Conservation (phyloP, 148 eudicot genomes). For the Cornus suecica region DNA sequence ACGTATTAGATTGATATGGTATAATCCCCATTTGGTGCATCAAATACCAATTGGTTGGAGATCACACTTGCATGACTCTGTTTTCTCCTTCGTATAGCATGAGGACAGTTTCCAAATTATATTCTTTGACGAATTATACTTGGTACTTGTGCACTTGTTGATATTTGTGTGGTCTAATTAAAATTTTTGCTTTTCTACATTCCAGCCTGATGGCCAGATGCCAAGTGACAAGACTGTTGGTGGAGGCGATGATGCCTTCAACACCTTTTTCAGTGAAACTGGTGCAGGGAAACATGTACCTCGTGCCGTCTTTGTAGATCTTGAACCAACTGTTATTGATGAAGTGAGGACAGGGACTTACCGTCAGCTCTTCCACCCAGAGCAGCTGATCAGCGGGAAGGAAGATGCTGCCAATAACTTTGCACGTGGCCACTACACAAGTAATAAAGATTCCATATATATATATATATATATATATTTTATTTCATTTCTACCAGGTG, state of each 20-base stretch:
- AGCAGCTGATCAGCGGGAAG: constrained; percentile 31
- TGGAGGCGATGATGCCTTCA: constrained; percentile 38
- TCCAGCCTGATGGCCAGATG: constrained; percentile 35
- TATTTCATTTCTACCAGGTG: not conserved
- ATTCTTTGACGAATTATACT: not conserved
- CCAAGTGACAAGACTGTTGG: constrained; percentile 32
- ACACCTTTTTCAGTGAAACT: constrained; percentile 36
- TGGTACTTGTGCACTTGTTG: not conserved
- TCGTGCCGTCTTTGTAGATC: constrained; percentile 31
- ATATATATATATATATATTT: too few species aligned
- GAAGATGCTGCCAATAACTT: constrained; percentile 38
- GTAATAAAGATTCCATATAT: not conserved
- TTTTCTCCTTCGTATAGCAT: not conserved
- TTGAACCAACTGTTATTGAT: constrained; percentile 34
- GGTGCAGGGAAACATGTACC: constrained; percentile 35
- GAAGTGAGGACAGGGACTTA: constrained; percentile 32
- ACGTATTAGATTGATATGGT: not conserved
- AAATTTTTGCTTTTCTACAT: not conserved
- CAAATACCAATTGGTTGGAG: not conserved
- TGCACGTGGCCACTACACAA: constrained; percentile 37
- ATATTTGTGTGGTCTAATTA: not conserved
- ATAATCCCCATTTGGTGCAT: not conserved
- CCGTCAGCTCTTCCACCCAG: constrained; percentile 35
- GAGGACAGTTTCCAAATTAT: not conserved
- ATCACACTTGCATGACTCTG: not conserved